A percentile compares a stretch with the other conserved stretches of the same genome.
phyloP scores from a whole-genome alignment of 169 alveolate species.

The Plasmodium gallinaceum region DNA sequence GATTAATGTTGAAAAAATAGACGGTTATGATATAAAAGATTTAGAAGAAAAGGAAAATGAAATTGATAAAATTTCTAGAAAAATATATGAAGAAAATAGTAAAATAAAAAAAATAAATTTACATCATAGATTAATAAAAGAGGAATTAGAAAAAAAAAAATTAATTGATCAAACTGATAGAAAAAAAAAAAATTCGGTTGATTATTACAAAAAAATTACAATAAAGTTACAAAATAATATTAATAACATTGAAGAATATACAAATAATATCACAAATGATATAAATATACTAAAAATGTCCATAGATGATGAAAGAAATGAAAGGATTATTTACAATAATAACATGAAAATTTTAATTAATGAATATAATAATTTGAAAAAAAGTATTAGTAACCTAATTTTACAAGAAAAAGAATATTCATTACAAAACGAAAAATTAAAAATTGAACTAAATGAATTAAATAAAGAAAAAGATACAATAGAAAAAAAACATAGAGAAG shows the following conservation, averaged over 20 bases:
- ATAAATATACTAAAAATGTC: conserved; percentile 42
- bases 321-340: conserved; percentile 67
- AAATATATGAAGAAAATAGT: conserved; percentile 74
- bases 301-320: conserved; percentile 76
- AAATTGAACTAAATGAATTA: conserved; percentile 42
- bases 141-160: conserved; percentile 65
- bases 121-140: conserved; percentile 68
- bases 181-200: conserved; percentile 61
- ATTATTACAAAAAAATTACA: conserved; percentile 54
- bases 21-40: conserved; percentile 28
- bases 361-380: conserved; percentile 69
- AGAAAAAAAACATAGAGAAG: conserved; percentile 76
- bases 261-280: conserved; percentile 74
- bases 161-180: conserved; percentile 58
- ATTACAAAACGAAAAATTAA: conserved; percentile 26
- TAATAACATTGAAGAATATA: conserved; percentile 66
- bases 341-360: conserved; percentile 71
- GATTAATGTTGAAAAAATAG: conserved; percentile 1
- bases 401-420: conserved; percentile 53
- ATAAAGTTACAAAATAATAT: conserved; percentile 62
- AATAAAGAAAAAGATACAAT: conserved; percentile 65
- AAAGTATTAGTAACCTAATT: conserved; percentile 29
- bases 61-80: conserved; percentile 63
- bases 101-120: conserved; percentile 71
- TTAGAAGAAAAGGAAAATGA: conserved; percentile 64